Base-by-base conservation (phyloP, 2,329 filamentous ascomycete species). In the Neofusicoccum laricinum region DNA sequence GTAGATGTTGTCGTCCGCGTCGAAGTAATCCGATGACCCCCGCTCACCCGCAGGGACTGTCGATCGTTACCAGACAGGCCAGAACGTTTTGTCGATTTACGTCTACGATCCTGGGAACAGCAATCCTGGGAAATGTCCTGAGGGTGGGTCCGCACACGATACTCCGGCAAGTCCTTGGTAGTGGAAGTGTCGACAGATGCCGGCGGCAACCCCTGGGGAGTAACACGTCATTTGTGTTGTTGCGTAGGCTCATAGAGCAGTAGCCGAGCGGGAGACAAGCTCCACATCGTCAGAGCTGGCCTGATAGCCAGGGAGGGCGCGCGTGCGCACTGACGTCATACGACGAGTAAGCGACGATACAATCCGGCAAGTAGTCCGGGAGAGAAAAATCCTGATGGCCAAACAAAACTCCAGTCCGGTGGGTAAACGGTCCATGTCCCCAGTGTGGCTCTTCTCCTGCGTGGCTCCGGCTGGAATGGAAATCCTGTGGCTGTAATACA, bases 401-500 rank as follows among this genome's bases (percentile, higher is more conserved):
- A 53, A 55, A 43, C 21, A 51, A 34, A 53, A 46, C 14, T 32
- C 48, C n/a, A 30, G 43, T 63, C 61, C 61, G 40, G 61, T 19
- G 19, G 40, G 14, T 7, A 11, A 19, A 46, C 15, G 14, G 51
- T 46, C 55, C 55, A 36, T 59, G 41, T 46, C 55, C 25, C 41
- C 15, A 25, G 41, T 6, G 21, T 25, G 55, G 17, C 30, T 38
- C 41, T 15, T 63, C 49, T 49, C 30, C 40, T 17, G 32, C 25
- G 50, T 7, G 50, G 34, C 34, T 49, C 43, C 19, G 32, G 62
- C 19, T 40, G 41, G 25, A 48, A 34, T 30, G 32, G 49, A 6
- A 30, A 30, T 40, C 62, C 50, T 64, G 48, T 66, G 66, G 65
- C 66, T 32, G 50, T 49, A 63, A 67, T 49, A 51, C 50, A 64